These are phyloP conservation scores for Rhizopus stolonifer DNA, from an alignment of 371 early-diverging fungal genomes.

Conservation along the genomic window DNA sequence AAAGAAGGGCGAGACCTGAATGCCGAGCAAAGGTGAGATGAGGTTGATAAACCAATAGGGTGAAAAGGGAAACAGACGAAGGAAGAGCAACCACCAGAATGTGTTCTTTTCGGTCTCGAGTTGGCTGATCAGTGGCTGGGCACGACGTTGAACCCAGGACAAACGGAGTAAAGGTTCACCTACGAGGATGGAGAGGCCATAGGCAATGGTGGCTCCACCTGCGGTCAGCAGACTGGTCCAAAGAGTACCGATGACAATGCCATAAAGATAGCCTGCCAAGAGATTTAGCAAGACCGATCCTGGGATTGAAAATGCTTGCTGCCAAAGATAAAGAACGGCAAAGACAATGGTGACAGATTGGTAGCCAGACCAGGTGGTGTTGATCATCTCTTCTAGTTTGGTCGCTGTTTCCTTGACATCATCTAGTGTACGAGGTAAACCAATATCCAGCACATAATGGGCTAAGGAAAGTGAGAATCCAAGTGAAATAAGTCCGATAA, in stretches of 20 bases:
- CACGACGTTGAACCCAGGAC: constrained; percentile 38
- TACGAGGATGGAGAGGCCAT: constrained; percentile 37
- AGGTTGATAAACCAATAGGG: constrained; percentile 59
- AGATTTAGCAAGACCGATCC: constrained; percentile 49
- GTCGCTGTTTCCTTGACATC: constrained; percentile 38
- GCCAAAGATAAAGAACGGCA: constrained; percentile 50
- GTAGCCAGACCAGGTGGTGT: constrained; percentile 34
- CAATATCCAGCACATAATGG: constrained; percentile 34
- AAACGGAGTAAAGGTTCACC: constrained; percentile 49
- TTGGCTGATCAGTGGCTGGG: constrained; percentile 32
- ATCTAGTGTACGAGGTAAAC: constrained; percentile 39
- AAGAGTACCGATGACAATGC: constrained; percentile 33
- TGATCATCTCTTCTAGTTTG: constrained; percentile 34
- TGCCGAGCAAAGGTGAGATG: constrained; percentile 43
- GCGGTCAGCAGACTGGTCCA: constrained; percentile 47
- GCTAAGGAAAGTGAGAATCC: constrained; percentile 37
- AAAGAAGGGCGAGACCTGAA: constrained; percentile 48
- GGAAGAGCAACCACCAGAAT: constrained; percentile 53
- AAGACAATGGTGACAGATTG: constrained; percentile 39
- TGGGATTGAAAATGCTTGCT: constrained; percentile 52
- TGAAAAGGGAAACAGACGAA: constrained; percentile 46
- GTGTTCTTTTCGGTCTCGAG: constrained; percentile 29
- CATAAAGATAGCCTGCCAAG: constrained; percentile 46
- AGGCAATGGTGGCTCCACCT: constrained; percentile 46
- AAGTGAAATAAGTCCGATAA: constrained; percentile 36